Evolutionary conservation across 192 early-diverging fungal genomes (phyloP).

Genomic region (Coemansia sp.): DNA sequence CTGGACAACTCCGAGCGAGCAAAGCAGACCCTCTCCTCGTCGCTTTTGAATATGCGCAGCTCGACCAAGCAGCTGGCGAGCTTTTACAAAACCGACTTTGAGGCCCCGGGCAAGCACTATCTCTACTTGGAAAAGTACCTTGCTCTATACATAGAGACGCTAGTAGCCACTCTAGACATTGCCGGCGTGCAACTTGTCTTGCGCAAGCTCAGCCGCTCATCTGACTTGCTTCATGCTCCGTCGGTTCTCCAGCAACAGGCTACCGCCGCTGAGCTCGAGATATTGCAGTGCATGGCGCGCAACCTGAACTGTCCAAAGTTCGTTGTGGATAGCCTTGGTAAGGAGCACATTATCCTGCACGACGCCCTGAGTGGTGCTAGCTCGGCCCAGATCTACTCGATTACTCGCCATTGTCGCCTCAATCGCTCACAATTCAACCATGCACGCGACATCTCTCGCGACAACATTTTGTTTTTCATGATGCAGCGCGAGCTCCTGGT

Average conservation of each 20-base stretch:
- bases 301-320: constrained; percentile 40
- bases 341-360: constrained; percentile 39
- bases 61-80: constrained; percentile 42
- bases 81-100: constrained; percentile 54
- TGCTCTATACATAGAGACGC: constrained; percentile 30
- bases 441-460: constrained; percentile 38
- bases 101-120: constrained; percentile 51
- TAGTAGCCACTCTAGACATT: constrained; percentile 36
- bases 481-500: constrained; percentile 12
- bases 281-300: constrained; percentile 27
- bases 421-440: constrained; percentile 36
- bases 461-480: constrained; percentile 34
- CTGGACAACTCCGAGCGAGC: constrained; percentile 27
- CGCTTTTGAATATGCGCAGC: constrained; percentile 43
- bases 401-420: constrained; percentile 43
- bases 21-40: constrained; percentile 31
- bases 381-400: constrained; percentile 9
- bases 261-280: constrained; percentile 13
- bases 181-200: constrained; percentile 26
- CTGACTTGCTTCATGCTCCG: constrained; percentile 25
- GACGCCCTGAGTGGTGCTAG: neutral
- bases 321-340: constrained; percentile 20
- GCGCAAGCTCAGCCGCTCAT: constrained; percentile 46
- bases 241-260: constrained; percentile 5
- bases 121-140: constrained; percentile 53